A percentile compares a stretch with the other conserved stretches of the same genome.
These are phyloP conservation scores for Isabelozyma rhagii DNA, from an alignment of 805 yeast species.

Conservation along the genomic window DNA sequence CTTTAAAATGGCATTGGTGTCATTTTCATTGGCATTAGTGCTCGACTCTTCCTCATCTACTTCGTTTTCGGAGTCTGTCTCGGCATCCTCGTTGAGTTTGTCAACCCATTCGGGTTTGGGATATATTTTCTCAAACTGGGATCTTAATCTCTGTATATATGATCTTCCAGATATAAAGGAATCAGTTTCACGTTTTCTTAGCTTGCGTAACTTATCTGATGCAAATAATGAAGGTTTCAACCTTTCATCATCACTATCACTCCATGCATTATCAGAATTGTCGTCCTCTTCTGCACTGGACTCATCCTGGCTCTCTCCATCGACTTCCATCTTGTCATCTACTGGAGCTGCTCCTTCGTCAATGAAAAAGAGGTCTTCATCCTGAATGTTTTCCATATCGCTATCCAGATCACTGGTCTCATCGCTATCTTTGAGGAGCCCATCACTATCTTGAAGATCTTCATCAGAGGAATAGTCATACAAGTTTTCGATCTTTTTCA, in stretches of 20 bases:
- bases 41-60: slow-evolving; percentile 14
- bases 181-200: slow-evolving; percentile 61
- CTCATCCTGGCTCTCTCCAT: slow-evolving; percentile 26
- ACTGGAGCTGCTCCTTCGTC: slow-evolving; percentile 38
- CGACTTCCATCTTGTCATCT: slow-evolving; percentile 12
- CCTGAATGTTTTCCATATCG: slow-evolving; percentile 29
- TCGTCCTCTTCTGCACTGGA: slow-evolving; percentile 29
- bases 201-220: slow-evolving; percentile 63
- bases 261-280: slow-evolving; percentile 55
- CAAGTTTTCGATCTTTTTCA: slow-evolving; percentile 59
- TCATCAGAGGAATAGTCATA: slow-evolving; percentile 45
- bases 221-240: slow-evolving; percentile 56
- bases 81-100: slow-evolving; percentile 34
- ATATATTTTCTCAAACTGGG: slow-evolving; percentile 70
- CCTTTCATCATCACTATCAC: slow-evolving; percentile 87
- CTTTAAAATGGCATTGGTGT: slow-evolving; percentile 28
- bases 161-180: slow-evolving; percentile 52
- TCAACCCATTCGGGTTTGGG: slow-evolving; percentile 85
- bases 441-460: slow-evolving; percentile 22
- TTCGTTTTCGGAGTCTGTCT: slow-evolving; percentile 8
- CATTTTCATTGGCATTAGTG: slow-evolving; percentile 14
- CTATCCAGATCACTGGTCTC: slow-evolving; percentile 33
- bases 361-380: slow-evolving; percentile 39
- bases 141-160: slow-evolving; percentile 61
- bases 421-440: slow-evolving; percentile 26